Evolutionary conservation across 805 yeast genomes (phyloP), one percentile per base, ranked within the genome.

Genomic region (Sugiyamaella valdiviana): DNA sequence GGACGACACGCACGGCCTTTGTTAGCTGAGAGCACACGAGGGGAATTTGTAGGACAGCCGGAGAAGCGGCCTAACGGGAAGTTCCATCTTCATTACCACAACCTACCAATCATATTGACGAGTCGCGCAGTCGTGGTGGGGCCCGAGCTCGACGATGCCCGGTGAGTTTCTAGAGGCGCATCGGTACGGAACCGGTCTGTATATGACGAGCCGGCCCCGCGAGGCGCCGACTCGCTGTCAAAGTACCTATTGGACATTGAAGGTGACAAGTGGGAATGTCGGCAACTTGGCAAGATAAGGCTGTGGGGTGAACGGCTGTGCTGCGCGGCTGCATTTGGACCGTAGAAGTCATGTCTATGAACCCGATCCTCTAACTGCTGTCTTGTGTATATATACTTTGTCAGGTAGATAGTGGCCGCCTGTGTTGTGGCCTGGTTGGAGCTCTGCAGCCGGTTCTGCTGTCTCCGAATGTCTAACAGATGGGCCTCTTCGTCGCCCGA

Each of bases 1-100:
- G 93, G 83, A 57, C 93, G 78, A 61, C 96, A 89, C 1, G 98
- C 97, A 53, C 96, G 80, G 61, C 82, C 83, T 73, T 56, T 51
- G n/a, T 51, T 20, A 36, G 22, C 39, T 12, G 10, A 17, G n/a
- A 36, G n/a, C 36, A 29, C n/a, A 29, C 12, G 36, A 29, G 36
- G 36, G 36, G n/a, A n/a, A n/a, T n/a, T n/a, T n/a, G n/a, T n/a
- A n/a, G 43, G 22, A 48, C 16, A 17, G 17, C 29, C 22, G 24
- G 17, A 16, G 21, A 36, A n/a, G n/a, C n/a, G n/a, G n/a, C n/a
- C n/a, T n/a, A n/a, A n/a, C n/a, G n/a, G n/a, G n/a, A n/a, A n/a
- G n/a, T n/a, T n/a, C n/a, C n/a, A n/a, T n/a, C n/a, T n/a, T n/a
- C n/a, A 14, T 9, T 15, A 6, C 26, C 23, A 22, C n/a, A 19